Percentiles rank a stretch among this genome's conserved stretches.
phyloP scores from a whole-genome alignment of 805 yeast species.

The Teunomyces tritomae region DNA sequence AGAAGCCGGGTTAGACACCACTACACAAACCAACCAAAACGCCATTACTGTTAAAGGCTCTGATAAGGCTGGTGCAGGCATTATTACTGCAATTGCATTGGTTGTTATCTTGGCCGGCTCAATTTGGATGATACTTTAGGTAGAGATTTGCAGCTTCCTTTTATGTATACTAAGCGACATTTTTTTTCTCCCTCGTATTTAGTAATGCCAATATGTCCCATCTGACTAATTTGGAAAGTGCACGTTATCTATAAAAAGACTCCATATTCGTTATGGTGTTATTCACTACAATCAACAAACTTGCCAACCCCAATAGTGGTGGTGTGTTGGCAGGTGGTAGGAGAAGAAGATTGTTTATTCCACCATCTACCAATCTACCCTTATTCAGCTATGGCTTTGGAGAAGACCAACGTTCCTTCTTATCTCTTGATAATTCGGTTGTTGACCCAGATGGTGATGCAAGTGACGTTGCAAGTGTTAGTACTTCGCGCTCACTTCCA shows the following conservation, averaged over 20 bases:
- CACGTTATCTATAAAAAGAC: background rate
- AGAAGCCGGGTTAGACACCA: slow-evolving; percentile 51
- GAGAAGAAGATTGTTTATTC: slow-evolving; percentile 40
- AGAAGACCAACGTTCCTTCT: slow-evolving; percentile 43
- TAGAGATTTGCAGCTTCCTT: background rate
- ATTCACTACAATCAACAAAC: slow-evolving; percentile 36
- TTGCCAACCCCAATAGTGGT: slow-evolving; percentile 34
- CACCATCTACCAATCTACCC: slow-evolving; percentile 44
- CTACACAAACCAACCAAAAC: slow-evolving; percentile 38
- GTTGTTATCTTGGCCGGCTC: slow-evolving; percentile 61
- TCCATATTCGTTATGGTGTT: slow-evolving; percentile 31
- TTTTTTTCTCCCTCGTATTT: too few relatives aligned
- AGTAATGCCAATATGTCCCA: too few relatives aligned
- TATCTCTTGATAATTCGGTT: slow-evolving; percentile 38
- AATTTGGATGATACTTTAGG: slow-evolving; percentile 70
- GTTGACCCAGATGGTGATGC: slow-evolving; percentile 21
- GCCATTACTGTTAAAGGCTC: slow-evolving; percentile 50
- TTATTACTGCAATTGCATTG: slow-evolving; percentile 74
- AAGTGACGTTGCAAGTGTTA: slow-evolving; percentile 41
- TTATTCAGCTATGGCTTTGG: slow-evolving; percentile 43
- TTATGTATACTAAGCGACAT: background rate
- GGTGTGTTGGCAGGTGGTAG: slow-evolving; percentile 31
- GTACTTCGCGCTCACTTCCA: slow-evolving; percentile 41
- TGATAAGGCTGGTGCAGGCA: slow-evolving; percentile 81
- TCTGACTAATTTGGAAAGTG: background rate